Conservation (phyloP, 75 land plant species). For the Sequoia sempervirens region DNA sequence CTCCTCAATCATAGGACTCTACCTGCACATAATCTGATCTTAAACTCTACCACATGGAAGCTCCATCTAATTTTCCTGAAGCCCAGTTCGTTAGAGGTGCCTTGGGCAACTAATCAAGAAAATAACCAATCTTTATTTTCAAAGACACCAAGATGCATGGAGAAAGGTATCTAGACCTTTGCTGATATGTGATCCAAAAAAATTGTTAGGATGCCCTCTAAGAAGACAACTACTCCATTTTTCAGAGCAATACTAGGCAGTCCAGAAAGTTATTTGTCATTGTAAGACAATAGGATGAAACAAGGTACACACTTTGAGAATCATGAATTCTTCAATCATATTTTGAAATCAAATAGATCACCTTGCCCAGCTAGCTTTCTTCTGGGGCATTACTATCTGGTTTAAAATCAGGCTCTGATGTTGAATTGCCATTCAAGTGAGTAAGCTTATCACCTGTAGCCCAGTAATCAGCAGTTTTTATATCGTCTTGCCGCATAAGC, state of each 20-base stretch:
- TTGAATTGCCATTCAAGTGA: background rate
- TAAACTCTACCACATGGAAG: background rate
- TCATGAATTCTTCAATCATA: background rate
- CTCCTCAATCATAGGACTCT: background rate
- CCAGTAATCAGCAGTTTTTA: slow-evolving; percentile 54
- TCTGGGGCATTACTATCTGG: background rate
- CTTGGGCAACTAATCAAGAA: background rate
- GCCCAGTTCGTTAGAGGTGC: background rate
- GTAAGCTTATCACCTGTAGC: slow-evolving; percentile 21
- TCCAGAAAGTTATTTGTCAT: background rate
- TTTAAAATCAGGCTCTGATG: background rate
- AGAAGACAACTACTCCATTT: background rate
- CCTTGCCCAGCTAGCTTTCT: background rate
- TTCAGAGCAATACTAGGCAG: background rate
- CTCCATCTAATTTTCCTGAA: background rate
- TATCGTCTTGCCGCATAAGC: slow-evolving; percentile 57
- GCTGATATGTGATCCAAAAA: background rate
- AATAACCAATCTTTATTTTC: background rate
- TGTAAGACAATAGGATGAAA: background rate
- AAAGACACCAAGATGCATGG: background rate
- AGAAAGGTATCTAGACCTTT: background rate
- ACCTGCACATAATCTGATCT: background rate
- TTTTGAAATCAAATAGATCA: background rate
- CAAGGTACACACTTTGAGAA: background rate
- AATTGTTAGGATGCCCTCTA: background rate